These are phyloP conservation scores for Sarcodon sp. DNA, from an alignment of 768 basidiomycete species.

Conservation along the genomic window DNA sequence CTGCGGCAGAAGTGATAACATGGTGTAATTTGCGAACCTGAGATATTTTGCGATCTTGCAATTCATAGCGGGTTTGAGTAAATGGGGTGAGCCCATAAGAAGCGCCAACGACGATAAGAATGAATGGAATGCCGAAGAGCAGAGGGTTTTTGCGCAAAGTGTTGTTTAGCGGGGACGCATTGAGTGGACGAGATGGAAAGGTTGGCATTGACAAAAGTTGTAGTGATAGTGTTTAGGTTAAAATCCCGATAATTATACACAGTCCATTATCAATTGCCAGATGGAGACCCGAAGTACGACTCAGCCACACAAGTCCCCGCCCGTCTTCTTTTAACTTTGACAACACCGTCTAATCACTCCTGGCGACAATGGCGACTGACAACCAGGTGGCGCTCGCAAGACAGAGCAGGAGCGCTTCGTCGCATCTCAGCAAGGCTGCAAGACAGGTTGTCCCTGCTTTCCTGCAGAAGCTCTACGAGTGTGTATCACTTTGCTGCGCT, in stretches of 20 bases:
- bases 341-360: too few species aligned
- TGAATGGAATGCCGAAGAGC: conserved; percentile 79
- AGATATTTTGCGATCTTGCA: conserved; percentile 69
- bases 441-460: conserved; percentile 64
- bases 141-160: conserved; percentile 47
- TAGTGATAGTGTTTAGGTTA: too few species aligned
- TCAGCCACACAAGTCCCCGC: too few species aligned
- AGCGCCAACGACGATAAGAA: conserved; percentile 74
- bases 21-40: conserved; percentile 27
- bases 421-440: conserved; percentile 31
- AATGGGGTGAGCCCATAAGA: conserved; percentile 76
- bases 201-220: conserved; percentile 25
- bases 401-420: conserved; percentile 22
- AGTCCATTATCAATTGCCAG: too few species aligned
- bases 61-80: conserved; percentile 85
- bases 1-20: background rate
- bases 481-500: conserved; percentile 17
- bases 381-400: conserved; percentile 48
- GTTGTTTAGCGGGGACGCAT: conserved; percentile 24
- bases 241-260: too few species aligned
- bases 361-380: conserved; percentile 30
- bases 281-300: too few species aligned
- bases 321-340: too few species aligned
- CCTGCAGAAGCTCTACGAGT: conserved; percentile 90
- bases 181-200: conserved; percentile 37